Percentiles rank a stretch among this genome's conserved stretches.
These are phyloP conservation scores for Boletus subparvulus DNA, from an alignment of 768 basidiomycete species.

Conservation along the genomic window DNA sequence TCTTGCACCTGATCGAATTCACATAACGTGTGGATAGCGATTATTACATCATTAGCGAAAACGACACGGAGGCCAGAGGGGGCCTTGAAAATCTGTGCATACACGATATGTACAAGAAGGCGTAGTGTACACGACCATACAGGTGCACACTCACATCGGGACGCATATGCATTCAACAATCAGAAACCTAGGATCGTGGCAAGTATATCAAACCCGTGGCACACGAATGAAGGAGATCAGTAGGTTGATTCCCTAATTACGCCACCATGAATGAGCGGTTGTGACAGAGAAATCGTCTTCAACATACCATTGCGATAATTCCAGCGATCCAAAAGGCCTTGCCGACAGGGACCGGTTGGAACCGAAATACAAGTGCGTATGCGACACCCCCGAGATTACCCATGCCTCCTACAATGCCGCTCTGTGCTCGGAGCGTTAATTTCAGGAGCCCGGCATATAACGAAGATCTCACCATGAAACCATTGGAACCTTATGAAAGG, in stretches of 20 bases:
- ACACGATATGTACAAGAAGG: neutral
- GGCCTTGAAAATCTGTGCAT: neutral
- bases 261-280: neutral
- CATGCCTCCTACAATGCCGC: slow-evolving; percentile 40
- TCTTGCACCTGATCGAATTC: too few relatives aligned
- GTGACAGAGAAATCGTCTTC: neutral
- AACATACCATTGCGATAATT: slow-evolving; percentile 36
- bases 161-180: neutral
- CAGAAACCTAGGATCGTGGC: neutral
- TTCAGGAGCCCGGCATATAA: neutral
- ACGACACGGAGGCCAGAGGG: too few relatives aligned
- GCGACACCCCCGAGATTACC: slow-evolving; percentile 48
- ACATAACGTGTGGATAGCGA: too few relatives aligned
- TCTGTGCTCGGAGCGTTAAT: slow-evolving; percentile 9
- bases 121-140: neutral
- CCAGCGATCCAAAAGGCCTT: slow-evolving; percentile 46
- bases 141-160: neutral
- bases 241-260: slow-evolving; percentile 4
- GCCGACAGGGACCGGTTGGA: slow-evolving; percentile 2
- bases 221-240: slow-evolving; percentile 11
- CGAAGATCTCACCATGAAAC: slow-evolving; percentile 30
- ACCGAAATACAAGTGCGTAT: slow-evolving; percentile 40
- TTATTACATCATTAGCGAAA: too few relatives aligned
- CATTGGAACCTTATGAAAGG: slow-evolving; percentile 2
- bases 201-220: neutral